Evolutionary conservation across 1,284 basidiomycete genomes (phyloP), one percentile per base, ranked within the genome.

Genomic region (Cryptococcus wingfieldii): DNA sequence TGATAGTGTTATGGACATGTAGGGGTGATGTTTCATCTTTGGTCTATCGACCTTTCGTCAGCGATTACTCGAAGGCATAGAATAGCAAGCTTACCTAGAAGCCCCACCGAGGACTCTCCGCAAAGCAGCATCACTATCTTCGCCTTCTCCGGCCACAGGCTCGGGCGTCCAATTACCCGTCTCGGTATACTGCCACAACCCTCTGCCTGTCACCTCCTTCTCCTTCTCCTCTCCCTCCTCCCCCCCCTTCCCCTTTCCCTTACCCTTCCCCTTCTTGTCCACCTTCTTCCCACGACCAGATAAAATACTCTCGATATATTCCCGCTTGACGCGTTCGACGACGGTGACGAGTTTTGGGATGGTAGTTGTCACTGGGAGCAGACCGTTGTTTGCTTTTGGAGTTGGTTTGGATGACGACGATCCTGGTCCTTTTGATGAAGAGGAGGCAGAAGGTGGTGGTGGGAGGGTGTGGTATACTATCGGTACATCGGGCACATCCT

Each of bases 161-260:
- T 16, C 60, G 31, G 19, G 18, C 14, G 19, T 9, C 43, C 12
- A 38, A n/a, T 42, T 38, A 0, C 85, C 84, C 16, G 87, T 75
- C 60, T 86, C 81, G 63, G 89, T 92, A 75, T 91, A 91, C 70
- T 93, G 90, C 75, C 89, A 84, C 47, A 93, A 73, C 5, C 87
- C 69, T 42, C 45, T 54, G 19, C 54, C 46, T 1, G 14, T 13
- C 28, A 28, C 25, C 28, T 14, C 14, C n/a, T 28, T 34, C 28
- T 14, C 14, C n/a, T 28, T 34, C 16, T 31, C 46, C 19, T 44
- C 49, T 27, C 52, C 47, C 54, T 38, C 55, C 45, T 49, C 62
- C 62, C n/a, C 60, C 58, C 28, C 61, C 62, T 13, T 58, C 83
- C 23, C 39, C 38, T 44, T 39, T 14, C 12, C n/a, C 14, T 47